Evolutionary conservation across 108 stramenopile genomes (phyloP).

Genomic region (Skeletonema potamos): DNA sequence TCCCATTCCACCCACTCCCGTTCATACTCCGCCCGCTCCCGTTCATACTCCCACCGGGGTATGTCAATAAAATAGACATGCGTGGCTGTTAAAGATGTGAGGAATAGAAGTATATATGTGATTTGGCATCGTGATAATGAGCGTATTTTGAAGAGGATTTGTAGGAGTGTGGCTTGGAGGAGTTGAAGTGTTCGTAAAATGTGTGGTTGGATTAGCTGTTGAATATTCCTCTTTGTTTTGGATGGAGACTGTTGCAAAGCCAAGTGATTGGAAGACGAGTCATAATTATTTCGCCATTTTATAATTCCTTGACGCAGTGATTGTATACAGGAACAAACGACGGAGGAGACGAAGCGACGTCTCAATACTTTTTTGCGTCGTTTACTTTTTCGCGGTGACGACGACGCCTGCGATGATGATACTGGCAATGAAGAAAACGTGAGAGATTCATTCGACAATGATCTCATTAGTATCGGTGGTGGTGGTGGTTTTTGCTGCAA

Average conservation of each 20-base stretch:
- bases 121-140: neutral
- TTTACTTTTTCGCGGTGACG: neutral
- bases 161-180: neutral
- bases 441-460: neutral
- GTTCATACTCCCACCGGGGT: neutral
- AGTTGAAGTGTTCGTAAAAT: neutral
- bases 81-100: neutral
- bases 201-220: neutral
- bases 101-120: neutral
- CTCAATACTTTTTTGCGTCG: neutral
- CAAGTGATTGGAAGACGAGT: no score
- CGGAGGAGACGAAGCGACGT: neutral
- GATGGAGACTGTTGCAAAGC: no score
- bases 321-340: neutral
- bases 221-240: no score
- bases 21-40: neutral
- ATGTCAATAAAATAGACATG: neutral
- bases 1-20: slow-evolving; percentile 2
- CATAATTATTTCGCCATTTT: no score
- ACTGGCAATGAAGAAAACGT: neutral
- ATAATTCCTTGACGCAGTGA: neutral
- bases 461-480: neutral
- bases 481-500: neutral
- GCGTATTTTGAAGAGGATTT: neutral
- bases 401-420: neutral